These are phyloP conservation scores for Hyphopichia wangnamkhiaoensis DNA, from an alignment of 1,139 yeast genomes.

Conservation along the genomic window DNA sequence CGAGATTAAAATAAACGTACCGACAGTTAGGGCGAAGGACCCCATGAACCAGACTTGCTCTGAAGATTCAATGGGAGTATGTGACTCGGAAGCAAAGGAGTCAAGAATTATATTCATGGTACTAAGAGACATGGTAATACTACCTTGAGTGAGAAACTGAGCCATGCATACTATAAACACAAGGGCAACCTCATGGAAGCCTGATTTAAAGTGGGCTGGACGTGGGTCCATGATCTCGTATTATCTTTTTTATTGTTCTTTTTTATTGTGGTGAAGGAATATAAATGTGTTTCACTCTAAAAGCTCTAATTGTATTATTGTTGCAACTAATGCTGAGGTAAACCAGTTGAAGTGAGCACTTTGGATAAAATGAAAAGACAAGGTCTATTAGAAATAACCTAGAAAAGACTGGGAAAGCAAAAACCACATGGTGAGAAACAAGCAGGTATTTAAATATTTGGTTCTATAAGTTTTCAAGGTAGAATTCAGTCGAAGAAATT, in stretches of 20 bases:
- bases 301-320: too few relatives aligned
- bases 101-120: conserved; percentile 39
- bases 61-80: conserved; percentile 16
- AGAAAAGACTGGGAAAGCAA: too few relatives aligned
- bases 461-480: too few relatives aligned
- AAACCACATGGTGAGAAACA: not conserved
- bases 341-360: too few relatives aligned
- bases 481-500: not conserved
- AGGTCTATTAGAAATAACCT: too few relatives aligned
- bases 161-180: conserved; percentile 38
- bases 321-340: too few relatives aligned
- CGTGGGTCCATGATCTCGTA: conserved; percentile 9
- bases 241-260: too few relatives aligned
- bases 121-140: conserved; percentile 40
- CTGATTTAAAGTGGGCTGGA: conserved; percentile 15
- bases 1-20: conserved; percentile 52
- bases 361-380: too few relatives aligned
- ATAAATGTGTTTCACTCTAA: too few relatives aligned
- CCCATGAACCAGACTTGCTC: conserved; percentile 57
- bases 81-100: conserved; percentile 21
- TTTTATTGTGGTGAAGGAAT: too few relatives aligned
- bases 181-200: conserved; percentile 29
- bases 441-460: not conserved
- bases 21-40: conserved; percentile 55
- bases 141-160: conserved; percentile 41